Evolutionary conservation across 768 basidiomycete genomes (phyloP).

Genomic region (Tephrocybe sp.): DNA sequence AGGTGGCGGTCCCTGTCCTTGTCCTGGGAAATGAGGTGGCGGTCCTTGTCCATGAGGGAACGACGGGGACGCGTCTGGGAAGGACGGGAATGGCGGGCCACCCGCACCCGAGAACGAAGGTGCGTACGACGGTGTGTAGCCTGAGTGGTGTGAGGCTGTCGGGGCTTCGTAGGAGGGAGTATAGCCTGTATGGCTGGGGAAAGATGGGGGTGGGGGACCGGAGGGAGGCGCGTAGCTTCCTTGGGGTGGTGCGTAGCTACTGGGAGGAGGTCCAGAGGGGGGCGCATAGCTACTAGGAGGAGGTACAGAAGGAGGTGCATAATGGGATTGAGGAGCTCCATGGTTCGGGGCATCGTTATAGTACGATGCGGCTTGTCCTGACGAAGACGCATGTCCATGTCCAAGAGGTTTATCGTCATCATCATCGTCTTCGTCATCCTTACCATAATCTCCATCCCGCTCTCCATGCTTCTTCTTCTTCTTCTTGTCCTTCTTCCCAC

Average conservation of each 20-base stretch:
- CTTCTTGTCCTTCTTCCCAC: no score
- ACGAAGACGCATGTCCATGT: background rate
- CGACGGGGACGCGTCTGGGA: constrained; percentile 20
- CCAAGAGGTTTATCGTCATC: background rate
- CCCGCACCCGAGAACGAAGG: constrained; percentile 32
- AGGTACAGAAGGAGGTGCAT: constrained; percentile 26
- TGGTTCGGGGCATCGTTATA: constrained; percentile 18
- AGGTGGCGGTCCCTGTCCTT: no score
- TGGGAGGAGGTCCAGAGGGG: constrained; percentile 26
- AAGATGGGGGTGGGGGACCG: constrained; percentile 24
- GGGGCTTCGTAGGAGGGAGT: constrained; percentile 14
- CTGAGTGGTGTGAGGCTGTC: constrained; percentile 19
- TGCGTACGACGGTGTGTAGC: constrained; percentile 31
- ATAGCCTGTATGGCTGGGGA: constrained; percentile 14
- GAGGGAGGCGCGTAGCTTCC: constrained; percentile 25
- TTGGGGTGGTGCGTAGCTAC: no score
- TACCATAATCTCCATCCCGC: constrained; percentile 5
- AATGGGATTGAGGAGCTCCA: constrained; percentile 10
- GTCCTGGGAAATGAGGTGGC: constrained; percentile 18
- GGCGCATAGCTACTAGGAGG: constrained; percentile 22
- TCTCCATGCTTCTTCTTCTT: constrained; percentile 23
- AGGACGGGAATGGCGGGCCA: constrained; percentile 23
- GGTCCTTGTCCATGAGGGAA: constrained; percentile 14
- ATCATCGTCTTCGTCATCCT: background rate
- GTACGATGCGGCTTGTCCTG: constrained; percentile 29